These are phyloP conservation scores for Phyllosticta paracitricarpa DNA, from an alignment of 2,329 filamentous ascomycete genomes.

Conservation along the genomic window DNA sequence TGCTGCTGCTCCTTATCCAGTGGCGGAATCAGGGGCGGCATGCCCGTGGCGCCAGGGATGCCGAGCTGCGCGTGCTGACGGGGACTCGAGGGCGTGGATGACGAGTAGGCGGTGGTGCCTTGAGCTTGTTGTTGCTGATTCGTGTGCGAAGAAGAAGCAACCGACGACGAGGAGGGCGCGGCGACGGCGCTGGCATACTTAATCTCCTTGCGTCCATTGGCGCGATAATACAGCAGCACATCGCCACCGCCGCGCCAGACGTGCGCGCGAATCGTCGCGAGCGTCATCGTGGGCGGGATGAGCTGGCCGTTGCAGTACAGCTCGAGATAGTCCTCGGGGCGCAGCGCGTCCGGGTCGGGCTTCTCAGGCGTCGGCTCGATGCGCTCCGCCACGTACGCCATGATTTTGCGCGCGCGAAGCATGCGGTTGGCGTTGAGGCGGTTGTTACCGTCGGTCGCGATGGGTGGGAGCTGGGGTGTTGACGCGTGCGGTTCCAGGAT, in stretches of 20 bases:
- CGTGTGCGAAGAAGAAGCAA: not conserved
- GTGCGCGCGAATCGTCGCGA: constrained; percentile 85
- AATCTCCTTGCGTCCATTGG: constrained; percentile 70
- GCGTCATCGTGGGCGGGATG: constrained; percentile 73
- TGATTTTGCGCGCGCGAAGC: constrained; percentile 88
- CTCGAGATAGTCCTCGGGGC: constrained; percentile 87
- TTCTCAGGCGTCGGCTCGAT: constrained; percentile 63
- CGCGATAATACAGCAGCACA: constrained; percentile 80
- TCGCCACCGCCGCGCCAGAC: constrained; percentile 95
- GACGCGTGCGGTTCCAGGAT: constrained; percentile 63
- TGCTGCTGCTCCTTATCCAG: not conserved
- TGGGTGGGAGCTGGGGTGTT: constrained; percentile 61
- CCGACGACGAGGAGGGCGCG: not conserved
- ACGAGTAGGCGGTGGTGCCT: not conserved
- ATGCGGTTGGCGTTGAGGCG: constrained; percentile 94
- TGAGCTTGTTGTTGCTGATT: not conserved
- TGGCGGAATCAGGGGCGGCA: not conserved
- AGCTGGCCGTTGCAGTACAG: constrained; percentile 70
- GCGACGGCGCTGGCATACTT: constrained; percentile 13
- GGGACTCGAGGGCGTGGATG: not conserved
- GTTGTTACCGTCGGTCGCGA: constrained; percentile 60
- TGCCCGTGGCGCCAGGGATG: not conserved
- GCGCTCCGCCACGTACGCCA: constrained; percentile 83
- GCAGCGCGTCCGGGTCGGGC: constrained; percentile 50
- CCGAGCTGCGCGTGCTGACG: not conserved